Evolutionary conservation across 352 stramenopile genomes (phyloP).

Genomic region (Elongisporangium prolatum): DNA sequence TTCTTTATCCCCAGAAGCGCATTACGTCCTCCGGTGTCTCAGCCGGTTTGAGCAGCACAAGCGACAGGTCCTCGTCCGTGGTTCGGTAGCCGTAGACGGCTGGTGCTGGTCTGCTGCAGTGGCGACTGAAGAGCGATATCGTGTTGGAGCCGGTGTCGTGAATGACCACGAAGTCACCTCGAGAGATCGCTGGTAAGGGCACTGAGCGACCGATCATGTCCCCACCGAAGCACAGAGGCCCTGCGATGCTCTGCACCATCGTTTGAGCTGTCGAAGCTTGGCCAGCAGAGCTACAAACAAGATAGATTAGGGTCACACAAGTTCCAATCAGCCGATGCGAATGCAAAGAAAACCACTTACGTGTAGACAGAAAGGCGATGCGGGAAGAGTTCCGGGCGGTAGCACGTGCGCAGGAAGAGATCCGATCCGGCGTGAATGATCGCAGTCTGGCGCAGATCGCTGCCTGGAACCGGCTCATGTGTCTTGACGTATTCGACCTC

Average conservation of each 20-base stretch:
- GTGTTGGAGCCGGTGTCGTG: slow-evolving; percentile 88
- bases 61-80: slow-evolving; percentile 36
- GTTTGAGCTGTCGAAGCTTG: slow-evolving; percentile 34
- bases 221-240: slow-evolving; percentile 90
- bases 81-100: slow-evolving; percentile 78
- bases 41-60: slow-evolving; percentile 70
- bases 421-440: slow-evolving; percentile 90
- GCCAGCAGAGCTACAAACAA: slow-evolving; percentile 31
- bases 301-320: not conserved
- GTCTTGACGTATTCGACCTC: slow-evolving; percentile 90
- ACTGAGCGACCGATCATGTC: slow-evolving; percentile 79
- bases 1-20: slow-evolving; percentile 62
- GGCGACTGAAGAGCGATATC: slow-evolving; percentile 82
- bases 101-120: slow-evolving; percentile 81
- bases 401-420: slow-evolving; percentile 86
- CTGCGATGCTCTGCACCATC: slow-evolving; percentile 76
- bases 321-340: not conserved
- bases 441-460: slow-evolving; percentile 48
- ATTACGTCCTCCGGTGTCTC: slow-evolving; percentile 75
- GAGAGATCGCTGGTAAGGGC: slow-evolving; percentile 49
- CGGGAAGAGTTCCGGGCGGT: slow-evolving; percentile 70
- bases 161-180: slow-evolving; percentile 82
- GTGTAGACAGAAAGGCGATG: slow-evolving; percentile 83
- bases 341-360: slow-evolving; percentile 28
- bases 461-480: slow-evolving; percentile 28